Evolutionary conservation across 2,329 filamentous ascomycete species (phyloP).

Genomic region (Sporothrix pseudoabietina): DNA sequence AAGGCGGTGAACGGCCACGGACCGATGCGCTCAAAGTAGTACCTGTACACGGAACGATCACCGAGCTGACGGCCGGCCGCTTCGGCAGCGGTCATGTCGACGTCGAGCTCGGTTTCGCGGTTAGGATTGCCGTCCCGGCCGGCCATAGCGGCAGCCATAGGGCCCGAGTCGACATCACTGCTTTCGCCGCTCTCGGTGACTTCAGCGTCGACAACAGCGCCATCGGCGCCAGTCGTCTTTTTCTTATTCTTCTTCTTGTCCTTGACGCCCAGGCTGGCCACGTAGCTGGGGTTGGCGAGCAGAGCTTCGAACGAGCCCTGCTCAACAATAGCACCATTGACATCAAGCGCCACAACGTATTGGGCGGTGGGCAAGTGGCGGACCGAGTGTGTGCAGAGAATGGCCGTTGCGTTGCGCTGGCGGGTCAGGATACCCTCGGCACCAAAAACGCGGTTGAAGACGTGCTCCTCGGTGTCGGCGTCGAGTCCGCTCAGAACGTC

Average conservation of each 20-base stretch:
- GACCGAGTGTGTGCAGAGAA: constrained; percentile 47
- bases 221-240: constrained; percentile 3
- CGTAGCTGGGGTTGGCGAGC: constrained; percentile 44
- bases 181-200: neutral
- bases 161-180: neutral
- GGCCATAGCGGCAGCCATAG: neutral
- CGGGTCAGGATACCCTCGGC: constrained; percentile 25
- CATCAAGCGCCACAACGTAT: constrained; percentile 51
- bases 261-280: constrained; percentile 43
- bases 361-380: constrained; percentile 47
- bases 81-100: constrained; percentile 21
- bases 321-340: constrained; percentile 47
- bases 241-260: constrained; percentile 1
- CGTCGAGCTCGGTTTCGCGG: neutral
- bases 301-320: constrained; percentile 48
- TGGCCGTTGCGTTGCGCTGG: constrained; percentile 22
- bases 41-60: constrained; percentile 30
- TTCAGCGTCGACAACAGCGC: neutral
- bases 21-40: constrained; percentile 37
- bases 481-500: constrained; percentile 40
- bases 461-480: constrained; percentile 46
- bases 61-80: constrained; percentile 16
- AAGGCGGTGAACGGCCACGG: constrained; percentile 29
- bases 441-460: constrained; percentile 47
- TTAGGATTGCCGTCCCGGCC: neutral